Evolutionary conservation across 305 asterid genomes (phyloP).

Genomic region (Plantago coronopus): DNA sequence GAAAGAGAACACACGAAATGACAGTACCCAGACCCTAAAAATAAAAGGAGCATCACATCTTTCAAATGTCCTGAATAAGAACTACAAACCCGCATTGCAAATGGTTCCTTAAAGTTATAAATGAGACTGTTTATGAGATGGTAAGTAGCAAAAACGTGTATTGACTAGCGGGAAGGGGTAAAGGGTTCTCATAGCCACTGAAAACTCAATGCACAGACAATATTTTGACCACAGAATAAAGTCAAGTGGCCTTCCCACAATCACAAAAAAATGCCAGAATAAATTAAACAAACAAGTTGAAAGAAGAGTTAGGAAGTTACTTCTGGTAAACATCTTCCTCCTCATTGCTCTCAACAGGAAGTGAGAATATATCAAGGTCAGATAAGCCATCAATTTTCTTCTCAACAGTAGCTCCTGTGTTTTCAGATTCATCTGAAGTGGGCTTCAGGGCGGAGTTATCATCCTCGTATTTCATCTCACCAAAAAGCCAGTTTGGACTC

Average conservation of each 20-base stretch:
- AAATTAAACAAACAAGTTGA: background rate
- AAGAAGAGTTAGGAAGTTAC: constrained; percentile 39
- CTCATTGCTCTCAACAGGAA: constrained; percentile 56
- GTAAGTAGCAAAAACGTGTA: background rate
- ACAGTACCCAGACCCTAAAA: no score
- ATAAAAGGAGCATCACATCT: background rate
- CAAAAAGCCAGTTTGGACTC: constrained; percentile 99
- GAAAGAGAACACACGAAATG: no score
- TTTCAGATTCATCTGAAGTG: constrained; percentile 43
- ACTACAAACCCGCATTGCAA: background rate
- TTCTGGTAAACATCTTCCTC: constrained; percentile 82
- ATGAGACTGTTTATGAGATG: background rate
- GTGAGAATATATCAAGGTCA: constrained; percentile 72
- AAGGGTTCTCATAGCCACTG: background rate
- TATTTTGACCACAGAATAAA: background rate
- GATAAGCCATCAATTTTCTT: constrained; percentile 45
- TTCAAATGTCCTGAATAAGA: background rate
- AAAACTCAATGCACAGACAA: background rate
- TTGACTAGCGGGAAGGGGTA: background rate
- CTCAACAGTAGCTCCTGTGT: constrained; percentile 45
- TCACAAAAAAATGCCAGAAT: background rate
- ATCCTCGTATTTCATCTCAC: constrained; percentile 83
- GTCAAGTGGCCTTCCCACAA: background rate
- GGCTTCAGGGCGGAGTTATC: constrained; percentile 46
- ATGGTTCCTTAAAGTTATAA: background rate